Evolutionary conservation across 805 yeast species (phyloP), one percentile per base, ranked within the genome.

Genomic region (Cyberlindnera euphorbiiphila): DNA sequence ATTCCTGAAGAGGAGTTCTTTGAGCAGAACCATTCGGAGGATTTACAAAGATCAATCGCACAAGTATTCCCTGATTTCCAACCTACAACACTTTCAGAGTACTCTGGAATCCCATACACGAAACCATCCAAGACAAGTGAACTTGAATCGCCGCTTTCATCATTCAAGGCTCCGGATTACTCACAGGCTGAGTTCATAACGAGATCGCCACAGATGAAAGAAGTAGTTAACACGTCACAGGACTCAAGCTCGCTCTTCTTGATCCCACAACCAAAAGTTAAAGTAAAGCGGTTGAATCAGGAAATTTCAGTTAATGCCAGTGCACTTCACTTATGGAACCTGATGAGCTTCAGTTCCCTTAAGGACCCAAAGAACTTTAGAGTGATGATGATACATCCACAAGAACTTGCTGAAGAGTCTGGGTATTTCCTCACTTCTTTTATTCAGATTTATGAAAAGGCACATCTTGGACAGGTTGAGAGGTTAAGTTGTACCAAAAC

Each of bases 331-430:
- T 72, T 71, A 50, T 81, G 81, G 88, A 76, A 66, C 48, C 60
- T 68, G 29, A 53, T 84, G 48, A 72, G 75, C 41, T 66, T 83
- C 34, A 69, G 71, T 29, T 85, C 91, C 0, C 49, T 71, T 7
- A 54, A 57, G 17, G 71, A 69, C 1, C 57, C 62, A 2, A 80
- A 81, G 43, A 63, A 72, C 41, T 72, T 80, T 41, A 73, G 72
- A 38, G 57, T 77, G 7, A 44, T 82, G 8, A 50, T 80, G 42
- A 50, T 84, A 2, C 52, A 63, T 0, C 50, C 65, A 5, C 43
- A 34, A 1, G 55, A 54, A 20, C 52, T 62, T 25, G 43, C 45
- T 9, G 57, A 49, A 6, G 67, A 61, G 25, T 48, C 64, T 9
- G 31, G 25, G 0, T 43, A 38, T 13, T 75, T 78, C 39, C 49